Evolutionary conservation across 2,329 filamentous ascomycete species (phyloP).

Genomic region (Hypoxylon sp.): DNA sequence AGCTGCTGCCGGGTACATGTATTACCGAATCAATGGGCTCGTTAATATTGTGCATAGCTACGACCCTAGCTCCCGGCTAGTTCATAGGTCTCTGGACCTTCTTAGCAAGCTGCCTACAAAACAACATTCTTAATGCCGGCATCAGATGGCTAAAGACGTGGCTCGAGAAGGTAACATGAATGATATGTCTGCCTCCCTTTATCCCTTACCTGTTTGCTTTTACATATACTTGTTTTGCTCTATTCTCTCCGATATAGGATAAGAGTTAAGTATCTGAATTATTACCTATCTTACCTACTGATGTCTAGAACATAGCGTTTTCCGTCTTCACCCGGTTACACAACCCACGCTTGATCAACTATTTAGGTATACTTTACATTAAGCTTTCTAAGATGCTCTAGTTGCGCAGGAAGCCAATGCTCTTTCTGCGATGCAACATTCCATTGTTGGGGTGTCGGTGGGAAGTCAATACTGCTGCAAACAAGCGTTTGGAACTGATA

Average conservation of each 20-base stretch:
- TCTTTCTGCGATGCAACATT: slow-evolving; percentile 5
- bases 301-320: background rate
- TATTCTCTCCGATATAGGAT: background rate
- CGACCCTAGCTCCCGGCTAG: background rate
- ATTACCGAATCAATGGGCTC: background rate
- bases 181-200: background rate
- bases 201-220: background rate
- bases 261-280: background rate
- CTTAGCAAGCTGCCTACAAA: too few relatives aligned
- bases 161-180: background rate
- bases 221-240: background rate
- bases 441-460: slow-evolving; percentile 1
- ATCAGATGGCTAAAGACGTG: background rate
- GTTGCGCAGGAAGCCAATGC: background rate
- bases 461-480: slow-evolving; percentile 8
- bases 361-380: slow-evolving; percentile 7
- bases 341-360: slow-evolving; percentile 1
- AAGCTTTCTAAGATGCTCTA: slow-evolving; percentile 15
- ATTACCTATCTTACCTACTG: background rate
- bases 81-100: too few relatives aligned
- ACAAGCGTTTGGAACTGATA: slow-evolving; percentile 11
- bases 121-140: background rate
- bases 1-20: background rate
- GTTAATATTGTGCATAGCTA: background rate
- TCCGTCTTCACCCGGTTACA: slow-evolving; percentile 3